These are phyloP conservation scores for Trichophyton benhamiae DNA, from an alignment of 2,329 filamentous ascomycete species.

Conservation along the genomic window DNA sequence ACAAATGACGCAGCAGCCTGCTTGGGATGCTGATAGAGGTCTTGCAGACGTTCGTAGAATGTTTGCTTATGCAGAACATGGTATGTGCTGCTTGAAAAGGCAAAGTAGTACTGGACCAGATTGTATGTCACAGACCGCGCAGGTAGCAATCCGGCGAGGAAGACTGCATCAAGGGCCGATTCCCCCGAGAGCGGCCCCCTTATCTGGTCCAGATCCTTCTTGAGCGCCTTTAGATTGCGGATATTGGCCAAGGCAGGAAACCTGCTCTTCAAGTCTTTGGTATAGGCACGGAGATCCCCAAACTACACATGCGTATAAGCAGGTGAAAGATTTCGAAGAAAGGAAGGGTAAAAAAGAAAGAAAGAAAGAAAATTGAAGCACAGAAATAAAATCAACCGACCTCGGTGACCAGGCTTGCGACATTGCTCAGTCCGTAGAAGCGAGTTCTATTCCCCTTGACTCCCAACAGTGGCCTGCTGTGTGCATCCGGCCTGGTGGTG, in stretches of 20 bases:
- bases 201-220: conserved; percentile 7
- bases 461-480: neutral
- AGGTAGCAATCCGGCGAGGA: conserved; percentile 26
- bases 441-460: conserved; percentile 27
- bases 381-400: conserved; percentile 16
- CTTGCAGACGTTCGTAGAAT: conserved; percentile 28
- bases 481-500: neutral
- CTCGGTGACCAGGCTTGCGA: conserved; percentile 29
- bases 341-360: neutral
- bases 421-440: conserved; percentile 30
- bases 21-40: conserved; percentile 24
- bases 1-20: conserved; percentile 23
- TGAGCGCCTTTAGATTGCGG: conserved; percentile 22
- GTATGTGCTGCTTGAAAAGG: conserved; percentile 29
- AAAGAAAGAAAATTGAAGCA: neutral
- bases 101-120: conserved; percentile 28
- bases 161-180: conserved; percentile 20
- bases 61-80: conserved; percentile 31
- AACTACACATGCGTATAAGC: conserved; percentile 20
- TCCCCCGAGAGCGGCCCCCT: conserved; percentile 22
- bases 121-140: conserved; percentile 26
- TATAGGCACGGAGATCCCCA: conserved; percentile 26
- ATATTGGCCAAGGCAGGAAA: conserved; percentile 26
- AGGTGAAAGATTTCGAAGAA: neutral
- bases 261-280: conserved; percentile 26